A percentile compares a stretch with the other conserved stretches of the same genome.
phyloP scores from a whole-genome alignment of 208 protist species.

The Balamuthia mandrillaris region DNA sequence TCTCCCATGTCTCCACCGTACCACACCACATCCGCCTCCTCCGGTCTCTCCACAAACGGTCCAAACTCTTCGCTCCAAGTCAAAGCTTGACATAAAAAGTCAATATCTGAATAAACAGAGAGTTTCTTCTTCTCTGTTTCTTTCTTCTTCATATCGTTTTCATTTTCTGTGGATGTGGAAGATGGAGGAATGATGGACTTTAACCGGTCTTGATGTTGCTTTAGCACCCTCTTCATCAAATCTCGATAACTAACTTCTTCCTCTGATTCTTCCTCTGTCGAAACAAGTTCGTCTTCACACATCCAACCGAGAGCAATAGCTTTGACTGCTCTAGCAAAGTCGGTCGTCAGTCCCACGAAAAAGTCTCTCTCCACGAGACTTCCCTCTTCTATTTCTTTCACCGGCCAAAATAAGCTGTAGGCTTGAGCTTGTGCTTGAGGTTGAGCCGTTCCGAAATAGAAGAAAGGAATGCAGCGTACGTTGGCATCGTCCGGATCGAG shows the following conservation, averaged over 20 bases:
- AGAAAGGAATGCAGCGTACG: slow-evolving; percentile 18
- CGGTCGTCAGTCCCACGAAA: no score
- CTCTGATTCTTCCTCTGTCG: no score
- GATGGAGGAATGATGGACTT: not conserved
- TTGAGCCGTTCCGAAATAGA: no score
- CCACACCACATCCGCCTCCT: slow-evolving; percentile 30
- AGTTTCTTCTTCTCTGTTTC: not conserved
- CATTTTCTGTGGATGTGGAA: not conserved
- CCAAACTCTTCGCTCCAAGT: not conserved
- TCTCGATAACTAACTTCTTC: no score
- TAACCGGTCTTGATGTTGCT: not conserved
- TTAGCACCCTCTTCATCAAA: no score
- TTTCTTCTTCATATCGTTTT: not conserved
- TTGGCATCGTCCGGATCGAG: not conserved
- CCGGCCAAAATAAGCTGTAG: no score
- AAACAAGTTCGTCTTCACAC: no score
- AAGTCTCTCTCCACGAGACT: no score
- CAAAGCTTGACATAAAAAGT: slow-evolving; percentile 18
- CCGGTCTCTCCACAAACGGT: not conserved
- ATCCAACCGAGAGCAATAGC: no score
- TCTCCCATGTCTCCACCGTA: slow-evolving; percentile 33
- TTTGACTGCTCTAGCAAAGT: no score
- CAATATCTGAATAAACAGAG: slow-evolving; percentile 6
- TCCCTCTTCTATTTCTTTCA: no score
- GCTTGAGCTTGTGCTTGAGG: no score